Evolutionary conservation across 2,329 filamentous ascomycete genomes (phyloP).

Genomic region (Aspergillus ochraceoroseus): DNA sequence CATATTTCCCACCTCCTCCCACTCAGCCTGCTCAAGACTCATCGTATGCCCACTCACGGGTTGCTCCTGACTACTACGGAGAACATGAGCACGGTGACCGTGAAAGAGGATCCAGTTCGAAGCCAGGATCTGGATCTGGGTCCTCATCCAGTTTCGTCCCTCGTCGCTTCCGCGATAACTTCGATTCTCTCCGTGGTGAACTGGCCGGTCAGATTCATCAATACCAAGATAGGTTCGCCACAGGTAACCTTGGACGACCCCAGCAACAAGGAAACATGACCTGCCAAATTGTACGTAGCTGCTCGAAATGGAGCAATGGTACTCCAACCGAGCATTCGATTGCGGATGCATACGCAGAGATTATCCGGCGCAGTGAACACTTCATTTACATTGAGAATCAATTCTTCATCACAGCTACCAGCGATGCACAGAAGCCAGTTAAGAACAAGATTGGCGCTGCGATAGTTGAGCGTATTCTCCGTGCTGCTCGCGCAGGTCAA

Average conservation of each 20-base stretch:
- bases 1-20: constrained; percentile 44
- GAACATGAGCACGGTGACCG: constrained; percentile 32
- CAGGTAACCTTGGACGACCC: constrained; percentile 14
- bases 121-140: constrained; percentile 5
- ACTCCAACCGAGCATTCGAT: constrained; percentile 80
- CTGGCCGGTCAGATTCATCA: constrained; percentile 44
- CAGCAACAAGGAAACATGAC: constrained; percentile 33
- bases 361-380: constrained; percentile 83
- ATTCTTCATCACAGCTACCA: constrained; percentile 95
- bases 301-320: constrained; percentile 93
- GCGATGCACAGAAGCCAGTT: constrained; percentile 75
- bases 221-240: constrained; percentile 39
- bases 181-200: constrained; percentile 39
- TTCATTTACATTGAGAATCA: constrained; percentile 98
- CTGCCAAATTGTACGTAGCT: constrained; percentile 63
- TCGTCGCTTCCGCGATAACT: constrained; percentile 36
- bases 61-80: constrained; percentile 33
- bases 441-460: constrained; percentile 86
- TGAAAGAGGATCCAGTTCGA: constrained; percentile 24
- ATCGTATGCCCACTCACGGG: constrained; percentile 33
- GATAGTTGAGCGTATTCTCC: constrained; percentile 84
- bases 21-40: constrained; percentile 32
- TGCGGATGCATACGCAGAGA: constrained; percentile 73
- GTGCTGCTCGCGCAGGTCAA: constrained; percentile 71
- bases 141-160: constrained; percentile 22